phyloP scores from a whole-genome alignment of 1,284 basidiomycete species.

The Leccinum subspadiceum region DNA sequence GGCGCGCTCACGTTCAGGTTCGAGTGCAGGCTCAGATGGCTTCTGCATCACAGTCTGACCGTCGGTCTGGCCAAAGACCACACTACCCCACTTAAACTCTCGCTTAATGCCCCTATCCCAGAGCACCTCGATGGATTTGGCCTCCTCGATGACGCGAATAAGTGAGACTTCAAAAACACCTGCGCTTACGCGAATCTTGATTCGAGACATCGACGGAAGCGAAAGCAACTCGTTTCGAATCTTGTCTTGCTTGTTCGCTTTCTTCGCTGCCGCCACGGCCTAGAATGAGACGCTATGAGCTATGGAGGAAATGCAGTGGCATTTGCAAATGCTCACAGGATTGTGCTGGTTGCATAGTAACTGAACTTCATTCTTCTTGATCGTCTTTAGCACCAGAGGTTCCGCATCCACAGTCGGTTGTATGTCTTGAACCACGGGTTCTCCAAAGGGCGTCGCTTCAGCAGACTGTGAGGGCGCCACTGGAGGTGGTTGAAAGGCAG shows the following conservation, averaged over 20 bases:
- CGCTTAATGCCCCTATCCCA: slow-evolving; percentile 71
- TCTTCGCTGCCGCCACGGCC: slow-evolving; percentile 71
- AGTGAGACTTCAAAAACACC: slow-evolving; percentile 81
- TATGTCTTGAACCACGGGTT: slow-evolving; percentile 6
- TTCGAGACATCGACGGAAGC: slow-evolving; percentile 64
- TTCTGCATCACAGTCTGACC: slow-evolving; percentile 59
- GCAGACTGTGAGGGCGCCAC: slow-evolving; percentile 8
- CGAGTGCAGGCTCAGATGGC: slow-evolving; percentile 49
- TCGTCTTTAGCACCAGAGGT: slow-evolving; percentile 54
- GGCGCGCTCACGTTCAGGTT: slow-evolving; percentile 31
- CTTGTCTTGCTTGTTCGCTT: slow-evolving; percentile 64
- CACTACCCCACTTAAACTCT: slow-evolving; percentile 78
- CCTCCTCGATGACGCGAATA: slow-evolving; percentile 65
- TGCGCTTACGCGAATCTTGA: slow-evolving; percentile 77
- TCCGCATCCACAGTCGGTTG: slow-evolving; percentile 13
- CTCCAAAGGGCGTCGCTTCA: neutral
- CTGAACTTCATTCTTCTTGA: slow-evolving; percentile 71
- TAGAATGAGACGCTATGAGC: slow-evolving; percentile 28
- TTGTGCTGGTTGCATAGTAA: slow-evolving; percentile 81
- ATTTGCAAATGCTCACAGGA: slow-evolving; percentile 53
- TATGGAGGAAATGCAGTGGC: neutral
- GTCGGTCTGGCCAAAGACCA: slow-evolving; percentile 65
- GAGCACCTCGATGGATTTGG: slow-evolving; percentile 69
- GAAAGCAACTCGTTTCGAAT: slow-evolving; percentile 64
- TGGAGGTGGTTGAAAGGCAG: slow-evolving; percentile 18